Evolutionary conservation across 352 stramenopile species (phyloP).

Genomic region (Phytophthora hybrid): DNA sequence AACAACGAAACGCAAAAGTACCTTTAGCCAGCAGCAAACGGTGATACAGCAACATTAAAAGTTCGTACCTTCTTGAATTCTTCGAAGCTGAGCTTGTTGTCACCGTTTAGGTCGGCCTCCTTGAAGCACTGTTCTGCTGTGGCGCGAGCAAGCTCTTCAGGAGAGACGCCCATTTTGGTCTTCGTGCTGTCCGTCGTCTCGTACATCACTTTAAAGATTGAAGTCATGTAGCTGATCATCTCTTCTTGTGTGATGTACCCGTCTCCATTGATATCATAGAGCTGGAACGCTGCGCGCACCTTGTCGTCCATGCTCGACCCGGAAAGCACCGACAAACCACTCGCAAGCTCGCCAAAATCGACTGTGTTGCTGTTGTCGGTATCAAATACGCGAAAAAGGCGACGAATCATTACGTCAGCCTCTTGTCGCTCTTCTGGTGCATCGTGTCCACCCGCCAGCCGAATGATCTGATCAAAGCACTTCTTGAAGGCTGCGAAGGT

Average conservation of each 20-base stretch:
- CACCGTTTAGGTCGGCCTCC: slow-evolving; percentile 83
- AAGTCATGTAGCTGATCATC: slow-evolving; percentile 91
- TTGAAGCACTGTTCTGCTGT: slow-evolving; percentile 89
- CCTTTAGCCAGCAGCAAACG: slow-evolving; percentile 27
- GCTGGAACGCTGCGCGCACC: slow-evolving; percentile 82
- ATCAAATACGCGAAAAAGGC: slow-evolving; percentile 89
- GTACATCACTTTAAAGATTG: slow-evolving; percentile 92
- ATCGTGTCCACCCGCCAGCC: slow-evolving; percentile 76
- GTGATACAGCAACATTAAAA: background rate
- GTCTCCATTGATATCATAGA: slow-evolving; percentile 89
- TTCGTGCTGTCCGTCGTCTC: slow-evolving; percentile 84
- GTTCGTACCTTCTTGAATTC: slow-evolving; percentile 88
- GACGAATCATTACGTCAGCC: slow-evolving; percentile 81
- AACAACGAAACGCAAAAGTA: slow-evolving; percentile 9
- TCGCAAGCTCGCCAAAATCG: slow-evolving; percentile 88
- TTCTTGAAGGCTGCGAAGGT: slow-evolving; percentile 88
- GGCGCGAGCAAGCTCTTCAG: slow-evolving; percentile 81
- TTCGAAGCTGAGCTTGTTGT: slow-evolving; percentile 89
- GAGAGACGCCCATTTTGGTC: slow-evolving; percentile 74
- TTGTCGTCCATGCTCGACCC: slow-evolving; percentile 90
- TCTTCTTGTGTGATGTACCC: slow-evolving; percentile 88
- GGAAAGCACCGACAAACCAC: slow-evolving; percentile 84
- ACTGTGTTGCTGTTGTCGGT: slow-evolving; percentile 87
- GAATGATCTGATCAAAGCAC: slow-evolving; percentile 90
- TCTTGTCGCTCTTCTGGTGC: slow-evolving; percentile 76